Evolutionary conservation across 2,329 filamentous ascomycete genomes (phyloP).

Genomic region (Aspergillus sclerotialis): DNA sequence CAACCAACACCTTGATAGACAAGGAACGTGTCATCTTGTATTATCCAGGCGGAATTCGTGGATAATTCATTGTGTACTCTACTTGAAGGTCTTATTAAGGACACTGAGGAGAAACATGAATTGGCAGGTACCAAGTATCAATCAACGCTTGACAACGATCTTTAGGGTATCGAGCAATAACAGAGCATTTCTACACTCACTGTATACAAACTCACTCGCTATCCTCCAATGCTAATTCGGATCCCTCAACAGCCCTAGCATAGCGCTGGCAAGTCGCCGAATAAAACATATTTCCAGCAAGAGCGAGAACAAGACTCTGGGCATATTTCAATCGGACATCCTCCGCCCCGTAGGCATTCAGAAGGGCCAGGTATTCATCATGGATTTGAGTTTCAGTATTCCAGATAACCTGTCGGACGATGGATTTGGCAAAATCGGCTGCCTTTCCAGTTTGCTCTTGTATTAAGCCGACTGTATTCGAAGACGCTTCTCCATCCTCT

Average conservation of each 20-base stretch:
- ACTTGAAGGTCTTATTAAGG: too few relatives aligned
- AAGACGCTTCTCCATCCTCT: not conserved
- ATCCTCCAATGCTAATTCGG: too few relatives aligned
- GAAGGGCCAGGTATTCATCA: conserved; percentile 5
- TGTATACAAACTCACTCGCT: too few relatives aligned
- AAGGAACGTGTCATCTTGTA: too few relatives aligned
- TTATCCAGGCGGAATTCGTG: too few relatives aligned
- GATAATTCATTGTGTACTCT: too few relatives aligned
- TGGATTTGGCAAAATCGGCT: conserved; percentile 1
- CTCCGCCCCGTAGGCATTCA: not conserved
- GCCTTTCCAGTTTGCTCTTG: conserved; percentile 2
- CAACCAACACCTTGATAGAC: too few relatives aligned
- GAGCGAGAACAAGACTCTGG: conserved; percentile 3
- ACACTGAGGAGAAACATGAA: too few relatives aligned
- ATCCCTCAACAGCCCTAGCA: conserved; percentile 3
- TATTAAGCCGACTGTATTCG: conserved; percentile 9
- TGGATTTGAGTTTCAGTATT: conserved; percentile 7
- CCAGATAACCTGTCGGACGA: conserved; percentile 4
- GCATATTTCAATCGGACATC: conserved; percentile 4
- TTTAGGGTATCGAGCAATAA: too few relatives aligned
- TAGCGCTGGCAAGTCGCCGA: conserved; percentile 10
- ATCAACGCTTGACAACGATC: too few relatives aligned
- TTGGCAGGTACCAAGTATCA: too few relatives aligned
- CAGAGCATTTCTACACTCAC: too few relatives aligned
- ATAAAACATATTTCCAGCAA: conserved; percentile 11